Conservation (phyloP, 192 early-diverging fungal genomes). For the Allomyces arbusculus region DNA sequence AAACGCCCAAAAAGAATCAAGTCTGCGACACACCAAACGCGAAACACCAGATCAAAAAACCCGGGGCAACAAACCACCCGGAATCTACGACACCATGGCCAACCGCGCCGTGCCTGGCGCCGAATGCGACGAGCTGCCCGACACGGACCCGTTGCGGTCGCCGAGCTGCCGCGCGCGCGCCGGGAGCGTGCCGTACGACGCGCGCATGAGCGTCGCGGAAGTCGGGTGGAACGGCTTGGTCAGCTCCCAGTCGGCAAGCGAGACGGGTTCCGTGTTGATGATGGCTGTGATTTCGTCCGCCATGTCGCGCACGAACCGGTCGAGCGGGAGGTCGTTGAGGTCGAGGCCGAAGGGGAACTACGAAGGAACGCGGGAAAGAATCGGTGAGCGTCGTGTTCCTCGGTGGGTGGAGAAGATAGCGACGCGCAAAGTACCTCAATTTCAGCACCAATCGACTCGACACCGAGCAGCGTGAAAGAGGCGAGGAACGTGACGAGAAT, state of each 20-base stretch:
- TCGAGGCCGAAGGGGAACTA: background rate
- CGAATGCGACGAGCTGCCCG: no score
- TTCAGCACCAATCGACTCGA: conserved; percentile 64
- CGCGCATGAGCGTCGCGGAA: background rate
- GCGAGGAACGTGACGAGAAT: conserved; percentile 46
- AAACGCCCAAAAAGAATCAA: no score
- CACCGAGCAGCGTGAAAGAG: conserved; percentile 59
- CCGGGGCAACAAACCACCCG: no score
- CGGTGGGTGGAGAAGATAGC: background rate
- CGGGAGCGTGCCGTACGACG: background rate
- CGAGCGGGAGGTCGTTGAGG: background rate
- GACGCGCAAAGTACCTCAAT: conserved; percentile 34
- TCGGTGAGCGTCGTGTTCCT: background rate
- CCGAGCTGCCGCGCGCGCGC: no score
- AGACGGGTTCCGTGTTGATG: background rate
- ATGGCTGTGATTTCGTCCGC: background rate
- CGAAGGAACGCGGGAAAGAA: background rate
- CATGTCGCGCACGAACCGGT: background rate
- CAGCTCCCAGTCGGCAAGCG: background rate
- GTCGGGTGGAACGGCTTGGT: background rate
- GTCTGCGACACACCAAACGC: no score
- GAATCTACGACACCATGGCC: no score
- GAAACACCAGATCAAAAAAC: no score
- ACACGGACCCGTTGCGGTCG: no score
- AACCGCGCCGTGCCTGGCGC: no score